Evolutionary conservation across 768 basidiomycete genomes (phyloP).

Genomic region (Lactarius vividus): DNA sequence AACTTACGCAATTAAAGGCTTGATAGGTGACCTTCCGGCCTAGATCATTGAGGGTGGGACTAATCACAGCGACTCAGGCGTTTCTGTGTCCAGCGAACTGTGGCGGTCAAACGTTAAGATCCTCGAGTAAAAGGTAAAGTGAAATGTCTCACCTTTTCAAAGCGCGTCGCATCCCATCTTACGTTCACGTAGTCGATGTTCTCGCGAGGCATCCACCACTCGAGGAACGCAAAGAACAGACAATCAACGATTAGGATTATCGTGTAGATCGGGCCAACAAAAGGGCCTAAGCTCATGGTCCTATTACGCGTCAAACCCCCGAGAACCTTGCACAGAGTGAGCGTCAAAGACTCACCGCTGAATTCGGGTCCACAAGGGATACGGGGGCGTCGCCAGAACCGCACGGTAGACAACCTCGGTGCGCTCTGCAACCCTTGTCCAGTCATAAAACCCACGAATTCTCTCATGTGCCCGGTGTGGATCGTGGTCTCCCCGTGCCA

Average conservation of each 20-base stretch:
- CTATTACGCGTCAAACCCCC: slow-evolving; percentile 35
- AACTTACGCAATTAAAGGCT: not conserved
- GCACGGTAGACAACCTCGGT: slow-evolving; percentile 81
- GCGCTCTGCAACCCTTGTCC: slow-evolving; percentile 73
- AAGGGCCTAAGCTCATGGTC: slow-evolving; percentile 73
- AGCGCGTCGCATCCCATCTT: slow-evolving; percentile 52
- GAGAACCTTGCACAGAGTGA: not conserved
- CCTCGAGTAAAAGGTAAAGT: not conserved
- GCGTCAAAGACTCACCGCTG: slow-evolving; percentile 48
- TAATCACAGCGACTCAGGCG: not conserved
- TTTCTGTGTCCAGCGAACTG: slow-evolving; percentile 16
- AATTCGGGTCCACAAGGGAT: slow-evolving; percentile 77
- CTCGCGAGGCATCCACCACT: slow-evolving; percentile 79
- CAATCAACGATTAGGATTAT: slow-evolving; percentile 88
- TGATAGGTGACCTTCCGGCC: not conserved
- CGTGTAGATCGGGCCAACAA: slow-evolving; percentile 85
- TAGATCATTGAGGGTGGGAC: not conserved
- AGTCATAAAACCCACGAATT: slow-evolving; percentile 82
- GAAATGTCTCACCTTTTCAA: slow-evolving; percentile 33
- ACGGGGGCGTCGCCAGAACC: slow-evolving; percentile 58
- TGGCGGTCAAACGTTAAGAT: not conserved
- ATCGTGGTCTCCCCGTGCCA: slow-evolving; percentile 67
- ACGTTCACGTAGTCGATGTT: slow-evolving; percentile 70
- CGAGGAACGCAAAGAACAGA: slow-evolving; percentile 80
- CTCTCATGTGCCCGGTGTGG: slow-evolving; percentile 73